Conservation (phyloP, 768 basidiomycete species). For the Trametes cingulata region DNA sequence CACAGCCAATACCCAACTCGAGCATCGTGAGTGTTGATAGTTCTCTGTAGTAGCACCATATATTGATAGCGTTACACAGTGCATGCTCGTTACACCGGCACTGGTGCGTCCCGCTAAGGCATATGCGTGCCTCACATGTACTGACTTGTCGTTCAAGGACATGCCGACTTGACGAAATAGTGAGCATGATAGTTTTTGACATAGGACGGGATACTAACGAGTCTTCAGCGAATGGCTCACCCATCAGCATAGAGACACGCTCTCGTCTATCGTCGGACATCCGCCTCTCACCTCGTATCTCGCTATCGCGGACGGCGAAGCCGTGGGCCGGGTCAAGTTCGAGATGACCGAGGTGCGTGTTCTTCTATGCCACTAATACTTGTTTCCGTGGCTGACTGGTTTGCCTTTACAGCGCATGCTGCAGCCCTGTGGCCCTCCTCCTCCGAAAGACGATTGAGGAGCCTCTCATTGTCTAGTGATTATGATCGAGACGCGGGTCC, state of each 20-base stretch:
- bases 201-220: conserved; percentile 12
- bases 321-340: conserved; percentile 85
- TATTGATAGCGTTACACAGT: conserved; percentile 49
- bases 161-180: conserved; percentile 97
- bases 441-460: conserved; percentile 82
- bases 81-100: conserved; percentile 95
- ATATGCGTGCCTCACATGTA: neutral
- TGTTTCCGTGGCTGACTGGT: neutral
- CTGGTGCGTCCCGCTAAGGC: conserved; percentile 57
- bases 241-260: conserved; percentile 96
- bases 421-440: conserved; percentile 92
- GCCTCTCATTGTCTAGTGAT: neutral
- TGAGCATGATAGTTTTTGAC: conserved; percentile 42
- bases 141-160: conserved; percentile 50
- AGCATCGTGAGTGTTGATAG: conserved; percentile 69
- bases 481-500: neutral
- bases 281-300: conserved; percentile 82
- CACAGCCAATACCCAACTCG: conserved; percentile 94
- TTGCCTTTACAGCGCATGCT: conserved; percentile 71
- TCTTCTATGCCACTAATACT: neutral
- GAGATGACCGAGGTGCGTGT: conserved; percentile 89
- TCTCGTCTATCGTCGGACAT: conserved; percentile 91
- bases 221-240: conserved; percentile 88
- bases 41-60: neutral
- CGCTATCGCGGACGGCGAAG: conserved; percentile 91